Evolutionary conservation across 2,329 filamentous ascomycete genomes (phyloP).

Genomic region (Colletotrichum sidae): DNA sequence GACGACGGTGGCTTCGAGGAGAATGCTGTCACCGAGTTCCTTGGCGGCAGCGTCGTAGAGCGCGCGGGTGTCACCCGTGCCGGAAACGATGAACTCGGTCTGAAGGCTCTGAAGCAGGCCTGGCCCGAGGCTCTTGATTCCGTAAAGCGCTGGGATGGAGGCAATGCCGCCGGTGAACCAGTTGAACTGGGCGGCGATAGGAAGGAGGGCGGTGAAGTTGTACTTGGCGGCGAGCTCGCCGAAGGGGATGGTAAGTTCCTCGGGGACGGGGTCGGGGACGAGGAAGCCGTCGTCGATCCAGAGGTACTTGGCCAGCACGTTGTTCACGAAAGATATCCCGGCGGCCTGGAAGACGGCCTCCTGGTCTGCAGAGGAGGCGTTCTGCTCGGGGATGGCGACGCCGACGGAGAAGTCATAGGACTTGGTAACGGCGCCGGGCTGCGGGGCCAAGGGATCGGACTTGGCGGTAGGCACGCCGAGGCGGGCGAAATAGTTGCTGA

Average conservation of each 20-base stretch:
- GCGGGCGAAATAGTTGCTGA: conserved; percentile 50
- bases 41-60: conserved; percentile 44
- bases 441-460: conserved; percentile 9
- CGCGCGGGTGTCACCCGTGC: conserved; percentile 39
- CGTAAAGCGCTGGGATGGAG: conserved; percentile 51
- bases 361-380: conserved; percentile 26
- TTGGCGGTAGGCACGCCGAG: conserved; percentile 44
- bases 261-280: conserved; percentile 56
- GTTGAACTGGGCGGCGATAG: conserved; percentile 47
- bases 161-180: conserved; percentile 55
- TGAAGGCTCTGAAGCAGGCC: conserved; percentile 37
- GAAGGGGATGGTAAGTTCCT: conserved; percentile 56
- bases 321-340: conserved; percentile 21
- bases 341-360: conserved; percentile 23
- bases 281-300: conserved; percentile 44
- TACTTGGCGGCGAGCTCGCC: conserved; percentile 56
- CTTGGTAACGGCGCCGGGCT: conserved; percentile 9
- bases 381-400: conserved; percentile 24
- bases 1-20: conserved; percentile 42
- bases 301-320: conserved; percentile 29
- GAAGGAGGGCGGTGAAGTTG: conserved; percentile 49
- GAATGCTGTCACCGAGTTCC: conserved; percentile 43
- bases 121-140: conserved; percentile 48
- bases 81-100: conserved; percentile 41
- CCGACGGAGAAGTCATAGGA: conserved; percentile 39